A percentile compares a stretch with the other conserved stretches of the same genome.
Conservation (phyloP, 2,329 filamentous ascomycete species). For the Venturia pyrina region DNA sequence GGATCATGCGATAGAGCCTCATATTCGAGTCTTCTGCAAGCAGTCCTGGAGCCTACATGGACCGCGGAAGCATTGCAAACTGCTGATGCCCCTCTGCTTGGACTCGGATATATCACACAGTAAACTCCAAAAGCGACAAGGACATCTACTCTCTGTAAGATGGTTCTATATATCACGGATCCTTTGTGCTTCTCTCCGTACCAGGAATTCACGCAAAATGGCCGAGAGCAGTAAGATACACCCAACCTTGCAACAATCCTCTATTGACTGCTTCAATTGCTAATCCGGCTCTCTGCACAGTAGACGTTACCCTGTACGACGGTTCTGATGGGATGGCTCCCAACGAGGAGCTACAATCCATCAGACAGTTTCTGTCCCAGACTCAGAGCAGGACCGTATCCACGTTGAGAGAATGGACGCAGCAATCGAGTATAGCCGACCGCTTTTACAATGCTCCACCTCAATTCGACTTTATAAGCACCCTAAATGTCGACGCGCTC, state of each 20-base stretch:
- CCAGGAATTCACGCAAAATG: not conserved
- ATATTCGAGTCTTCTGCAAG: not conserved
- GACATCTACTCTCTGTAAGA: too few relatives aligned
- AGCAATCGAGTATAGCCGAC: not conserved
- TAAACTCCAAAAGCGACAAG: too few relatives aligned
- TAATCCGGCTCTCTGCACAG: not conserved
- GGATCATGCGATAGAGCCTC: too few relatives aligned
- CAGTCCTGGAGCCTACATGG: not conserved
- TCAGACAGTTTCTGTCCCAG: not conserved
- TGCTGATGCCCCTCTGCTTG: not conserved
- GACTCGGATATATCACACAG: too few relatives aligned
- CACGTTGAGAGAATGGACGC: constrained; percentile 1
- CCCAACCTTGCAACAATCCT: not conserved
- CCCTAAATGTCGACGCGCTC: not conserved
- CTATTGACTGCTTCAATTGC: not conserved
- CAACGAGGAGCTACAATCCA: not conserved
- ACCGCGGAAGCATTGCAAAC: not conserved
- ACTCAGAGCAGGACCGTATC: not conserved
- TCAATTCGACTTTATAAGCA: not conserved
- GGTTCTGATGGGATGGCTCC: not conserved
- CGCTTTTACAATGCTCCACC: not conserved
- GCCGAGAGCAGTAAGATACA: not conserved
- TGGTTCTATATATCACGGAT: not conserved
- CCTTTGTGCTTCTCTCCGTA: not conserved
- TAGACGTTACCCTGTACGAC: not conserved